Base-by-base conservation (phyloP, 495 filamentous ascomycete genomes). In the Aspergillus sclerotioniger region DNA sequence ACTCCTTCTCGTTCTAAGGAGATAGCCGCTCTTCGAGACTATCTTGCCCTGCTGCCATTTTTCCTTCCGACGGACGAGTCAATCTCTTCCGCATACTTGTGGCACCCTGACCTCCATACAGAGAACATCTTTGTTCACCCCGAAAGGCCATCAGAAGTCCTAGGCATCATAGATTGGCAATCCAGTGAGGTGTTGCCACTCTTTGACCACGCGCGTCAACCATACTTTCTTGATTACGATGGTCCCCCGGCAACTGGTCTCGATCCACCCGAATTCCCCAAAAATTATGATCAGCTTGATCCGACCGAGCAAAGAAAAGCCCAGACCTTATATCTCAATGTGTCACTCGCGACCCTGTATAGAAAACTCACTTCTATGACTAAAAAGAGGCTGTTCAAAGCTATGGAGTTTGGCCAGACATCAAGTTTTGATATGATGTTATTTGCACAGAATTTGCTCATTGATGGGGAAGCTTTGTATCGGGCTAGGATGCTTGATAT, bases 101-200 rank as follows among this genome's bases (percentile, higher is more conserved):
- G 69, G 71, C 73, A 76, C 55, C 47, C 55, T 17, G 73, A 78
- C 35, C 65, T 76, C 12, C 73, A 76, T 50, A 43, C 59, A 31
- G 62, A 68, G 19, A 78, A 76, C 47, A 71, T 78, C 20, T 76
- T 72, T 51, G 66, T 75, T 8, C 13, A 68, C 56, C 67, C 62
- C 35, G 58, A 66, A 52, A 61, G 56, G 17, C 67, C 67, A 41
- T 53, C 63, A n/a, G 53, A 69, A 44, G 58, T 73, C 12, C 49
- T 66, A 9, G 66, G 67, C 25, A 63, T 72, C 25, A 75, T 73
- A 33, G 71, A 71, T 56, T 75, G 69, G 71, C 69, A 75, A 43
- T 69, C 68, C n/a, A 65, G 28, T 19, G 56, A 66, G 54, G 3
- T 69, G 0, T 35, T 57, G 8, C 68, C 71, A 16, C 67, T 75